These are phyloP conservation scores for Amanita fuliginea DNA, from an alignment of 768 basidiomycete species.

Conservation along the genomic window DNA sequence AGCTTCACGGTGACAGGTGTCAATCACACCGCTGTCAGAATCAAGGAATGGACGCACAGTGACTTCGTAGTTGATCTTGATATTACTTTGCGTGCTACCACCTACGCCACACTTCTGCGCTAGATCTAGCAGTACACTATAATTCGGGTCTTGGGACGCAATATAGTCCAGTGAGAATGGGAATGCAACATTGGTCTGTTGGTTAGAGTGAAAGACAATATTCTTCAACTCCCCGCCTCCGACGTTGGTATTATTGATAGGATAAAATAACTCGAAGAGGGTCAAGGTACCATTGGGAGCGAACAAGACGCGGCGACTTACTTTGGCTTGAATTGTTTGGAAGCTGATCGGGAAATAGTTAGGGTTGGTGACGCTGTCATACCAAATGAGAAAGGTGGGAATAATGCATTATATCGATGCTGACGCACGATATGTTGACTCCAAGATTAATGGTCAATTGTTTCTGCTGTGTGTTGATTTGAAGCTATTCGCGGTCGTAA, in stretches of 20 bases:
- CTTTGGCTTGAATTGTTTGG: slow-evolving; percentile 51
- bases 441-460: slow-evolving; percentile 48
- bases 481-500: slow-evolving; percentile 13
- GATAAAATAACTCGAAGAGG: slow-evolving; percentile 52
- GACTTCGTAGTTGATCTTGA: slow-evolving; percentile 57
- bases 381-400: slow-evolving; percentile 4
- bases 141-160: slow-evolving; percentile 37
- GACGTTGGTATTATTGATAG: slow-evolving; percentile 57
- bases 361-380: slow-evolving; percentile 61
- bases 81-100: slow-evolving; percentile 31
- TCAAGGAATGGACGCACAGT: slow-evolving; percentile 30
- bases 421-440: slow-evolving; percentile 54
- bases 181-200: slow-evolving; percentile 60
- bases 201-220: slow-evolving; percentile 37
- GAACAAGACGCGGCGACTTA: slow-evolving; percentile 14
- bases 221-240: slow-evolving; percentile 46
- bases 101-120: slow-evolving; percentile 48
- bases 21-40: background rate
- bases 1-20: slow-evolving; percentile 28
- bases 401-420: background rate
- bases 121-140: slow-evolving; percentile 48
- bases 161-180: slow-evolving; percentile 64
- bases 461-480: slow-evolving; percentile 24
- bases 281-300: background rate
- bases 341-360: slow-evolving; percentile 70